phyloP scores from a whole-genome alignment of 306 rosid species.

The Citrullus amarus region DNA sequence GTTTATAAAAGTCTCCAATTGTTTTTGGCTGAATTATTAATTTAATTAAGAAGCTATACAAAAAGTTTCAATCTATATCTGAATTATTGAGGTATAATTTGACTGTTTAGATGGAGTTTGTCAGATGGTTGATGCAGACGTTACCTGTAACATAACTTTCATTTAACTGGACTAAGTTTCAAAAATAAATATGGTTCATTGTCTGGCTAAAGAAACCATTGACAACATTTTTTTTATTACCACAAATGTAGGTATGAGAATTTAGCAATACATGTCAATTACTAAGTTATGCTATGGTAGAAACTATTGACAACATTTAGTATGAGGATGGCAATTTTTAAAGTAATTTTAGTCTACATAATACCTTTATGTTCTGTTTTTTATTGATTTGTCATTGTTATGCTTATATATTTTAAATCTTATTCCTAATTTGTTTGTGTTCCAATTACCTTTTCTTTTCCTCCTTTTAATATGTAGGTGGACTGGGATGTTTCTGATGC shows the following conservation, averaged over 20 bases:
- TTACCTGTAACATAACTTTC: neutral
- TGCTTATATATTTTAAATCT: neutral
- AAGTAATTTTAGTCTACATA: neutral
- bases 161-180: neutral
- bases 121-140: neutral
- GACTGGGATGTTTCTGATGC: neutral
- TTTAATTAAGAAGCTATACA: neutral
- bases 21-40: neutral
- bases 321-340: neutral
- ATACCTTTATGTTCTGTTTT: neutral
- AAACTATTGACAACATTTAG: neutral
- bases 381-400: neutral
- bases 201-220: neutral
- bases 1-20: neutral
- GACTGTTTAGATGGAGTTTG: neutral
- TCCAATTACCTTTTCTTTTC: neutral
- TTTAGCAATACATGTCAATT: too few species aligned
- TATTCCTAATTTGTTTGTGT: neutral
- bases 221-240: neutral
- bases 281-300: too few species aligned
- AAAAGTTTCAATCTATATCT: neutral
- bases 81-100: neutral
- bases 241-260: too few species aligned
- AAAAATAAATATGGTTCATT: neutral
- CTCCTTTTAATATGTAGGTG: neutral